Evolutionary conservation across 1,284 basidiomycete species (phyloP), one percentile per base, ranked within the genome.

Genomic region (Puccinia novopanici): DNA sequence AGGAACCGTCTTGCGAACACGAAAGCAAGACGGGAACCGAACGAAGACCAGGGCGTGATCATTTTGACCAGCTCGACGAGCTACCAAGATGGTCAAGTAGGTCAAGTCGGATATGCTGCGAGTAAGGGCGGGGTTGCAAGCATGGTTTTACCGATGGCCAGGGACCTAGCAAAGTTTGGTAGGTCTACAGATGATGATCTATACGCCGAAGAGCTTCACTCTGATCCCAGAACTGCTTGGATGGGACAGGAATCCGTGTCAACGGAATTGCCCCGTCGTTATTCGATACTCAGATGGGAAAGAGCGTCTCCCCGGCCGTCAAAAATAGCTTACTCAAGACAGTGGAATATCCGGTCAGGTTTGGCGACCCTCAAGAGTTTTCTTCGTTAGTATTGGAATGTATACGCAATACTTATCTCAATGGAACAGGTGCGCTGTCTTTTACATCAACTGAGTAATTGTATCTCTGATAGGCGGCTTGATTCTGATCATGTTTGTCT

Each of bases 271-370:
- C 86, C 0, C 86, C 86, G 2, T 84, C 84, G 1, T 74, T 85
- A 34, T 87, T 87, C 80, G 80, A 82, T 15, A 87, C 86, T 0
- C 82, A 83, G 19, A 87, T 87, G 86, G 86, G 82, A 83, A 45
- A 83, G 42, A 67, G 81, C 54, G 73, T 86, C 37, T 84, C 85
- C 2, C 67, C 82, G 1, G 75, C 81, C 68, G 82, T 81, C 55
- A 71, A 50, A 57, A 59, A 81, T 19, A 74, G 74, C 37, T 48
- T 82, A n/a, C 65, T 82, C 40, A 76, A 75, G 42, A 50, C 72
- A 12, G 63, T 75, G 27, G 75, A 76, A 61, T 81, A 68, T 70
- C 80, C 80, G 40, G 13, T 54, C 2, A 27, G 80, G 30, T 81
- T 81, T 75, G 80, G 80, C 27, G 50, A 81, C 17, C 63, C 80